Evolutionary conservation across 805 yeast genomes (phyloP), one percentile per base, ranked within the genome.

Genomic region (Candida xiaguanensis): DNA sequence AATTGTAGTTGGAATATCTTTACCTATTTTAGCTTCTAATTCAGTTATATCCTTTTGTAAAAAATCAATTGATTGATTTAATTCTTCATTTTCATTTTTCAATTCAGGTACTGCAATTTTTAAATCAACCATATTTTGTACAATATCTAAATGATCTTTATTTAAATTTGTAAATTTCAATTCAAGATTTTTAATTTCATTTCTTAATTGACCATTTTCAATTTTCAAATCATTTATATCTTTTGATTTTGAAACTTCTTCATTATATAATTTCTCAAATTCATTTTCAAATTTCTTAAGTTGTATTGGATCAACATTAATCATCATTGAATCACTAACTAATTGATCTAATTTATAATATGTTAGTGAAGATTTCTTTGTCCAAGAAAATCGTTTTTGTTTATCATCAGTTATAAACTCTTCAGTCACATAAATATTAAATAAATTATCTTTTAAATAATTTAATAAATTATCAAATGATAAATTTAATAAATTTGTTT

Each of bases 121-220:
- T 28, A 85, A 82, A 46, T 78, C 78, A 24, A 91, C 88, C 80
- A 93, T 78, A 48, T 81, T 87, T 61, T 90, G 91, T 3, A 95
- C 95, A 27, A 89, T 77, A 39, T 78, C 84, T 20, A 89, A 77
- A 59, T 93, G 97, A 53, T 90, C 96, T 44, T 77, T 71, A 55
- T 86, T 88, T 43, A 91, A 65, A 2, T 77, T 65, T 3, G 82
- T 77, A 52, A 81, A 80, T 16, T 82, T 75, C 13, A 79, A 70
- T 58, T 88, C 95, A 27, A 89, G 68, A 43, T 78, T 74, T 52
- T 85, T 74, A 38, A 88, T 81, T 47, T 86, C 87, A 47, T 78
- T 75, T 17, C 87, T 75, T 40, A 91, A 65, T 46, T 78, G 77
- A 9, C 87, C 86, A 59, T 91, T 91, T 36, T 78, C 70, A 4